A percentile compares a stretch with the other conserved stretches of the same genome.
Evolutionary conservation across 768 basidiomycete genomes (phyloP).

Genomic region (Xanthoconium stramineum): DNA sequence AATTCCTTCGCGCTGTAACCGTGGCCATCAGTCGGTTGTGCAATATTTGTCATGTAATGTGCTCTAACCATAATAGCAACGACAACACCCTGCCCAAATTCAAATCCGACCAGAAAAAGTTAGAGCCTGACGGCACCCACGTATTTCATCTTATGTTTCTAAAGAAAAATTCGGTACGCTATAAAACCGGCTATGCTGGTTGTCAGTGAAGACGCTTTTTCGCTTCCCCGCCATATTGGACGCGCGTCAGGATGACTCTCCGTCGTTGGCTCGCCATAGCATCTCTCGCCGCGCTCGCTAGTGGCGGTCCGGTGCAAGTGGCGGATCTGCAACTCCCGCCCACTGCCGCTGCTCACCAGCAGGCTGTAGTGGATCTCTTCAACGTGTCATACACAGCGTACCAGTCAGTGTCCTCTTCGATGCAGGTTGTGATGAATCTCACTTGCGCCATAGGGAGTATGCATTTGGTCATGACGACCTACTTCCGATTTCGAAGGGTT

Average conservation of each 20-base stretch:
- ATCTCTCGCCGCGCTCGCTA: conserved; percentile 7
- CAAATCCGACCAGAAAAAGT: too few species aligned
- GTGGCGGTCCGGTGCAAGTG: conserved; percentile 39
- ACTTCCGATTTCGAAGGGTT: conserved; percentile 44
- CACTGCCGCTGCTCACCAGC: conserved; percentile 34
- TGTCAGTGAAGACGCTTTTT: not conserved
- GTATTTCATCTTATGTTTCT: not conserved
- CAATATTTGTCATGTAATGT: too few species aligned
- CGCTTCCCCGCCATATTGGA: not conserved
- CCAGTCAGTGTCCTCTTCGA: conserved; percentile 33
- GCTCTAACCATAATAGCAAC: too few species aligned
- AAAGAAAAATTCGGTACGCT: not conserved
- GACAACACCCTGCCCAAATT: too few species aligned
- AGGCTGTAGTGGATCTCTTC: conserved; percentile 50
- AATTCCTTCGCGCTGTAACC: too few species aligned
- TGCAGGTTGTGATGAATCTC: conserved; percentile 8
- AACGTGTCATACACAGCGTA: conserved; percentile 52
- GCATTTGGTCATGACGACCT: conserved; percentile 65
- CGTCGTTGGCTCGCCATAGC: conserved; percentile 15
- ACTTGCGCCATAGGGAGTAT: conserved; percentile 37
- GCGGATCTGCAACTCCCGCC: conserved; percentile 41
- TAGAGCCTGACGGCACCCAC: too few species aligned
- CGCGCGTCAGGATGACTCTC: conserved; percentile 6
- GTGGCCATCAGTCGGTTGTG: too few species aligned
- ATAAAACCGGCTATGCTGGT: not conserved